Conservation (phyloP, 352 stramenopile species). For the Pythium volutum region DNA sequence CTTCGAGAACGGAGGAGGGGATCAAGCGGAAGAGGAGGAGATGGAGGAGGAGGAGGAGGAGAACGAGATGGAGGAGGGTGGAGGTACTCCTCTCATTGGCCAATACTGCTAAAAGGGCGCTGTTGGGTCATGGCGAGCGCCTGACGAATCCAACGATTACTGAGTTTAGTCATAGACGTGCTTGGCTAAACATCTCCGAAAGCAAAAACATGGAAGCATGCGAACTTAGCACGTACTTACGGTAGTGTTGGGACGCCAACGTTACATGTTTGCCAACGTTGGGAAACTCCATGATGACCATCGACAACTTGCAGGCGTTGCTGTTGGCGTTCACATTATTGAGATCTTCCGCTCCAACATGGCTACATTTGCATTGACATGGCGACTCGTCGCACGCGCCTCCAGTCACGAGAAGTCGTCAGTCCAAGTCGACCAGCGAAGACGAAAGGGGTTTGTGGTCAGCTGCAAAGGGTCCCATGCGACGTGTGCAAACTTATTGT, state of each 20-base stretch:
- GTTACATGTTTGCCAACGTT: neutral
- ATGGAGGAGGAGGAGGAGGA: neutral
- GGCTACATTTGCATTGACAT: neutral
- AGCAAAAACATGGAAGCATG: neutral
- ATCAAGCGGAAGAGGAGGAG: neutral
- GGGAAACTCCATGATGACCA: neutral
- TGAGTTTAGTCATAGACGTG: neutral
- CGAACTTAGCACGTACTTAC: slow-evolving; percentile 5
- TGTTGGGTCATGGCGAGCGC: slow-evolving; percentile 1
- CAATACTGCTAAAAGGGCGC: neutral
- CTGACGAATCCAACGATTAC: slow-evolving; percentile 6
- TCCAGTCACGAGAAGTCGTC: neutral
- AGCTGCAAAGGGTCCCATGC: neutral
- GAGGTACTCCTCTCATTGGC: neutral
- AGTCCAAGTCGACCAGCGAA: neutral
- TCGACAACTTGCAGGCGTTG: neutral
- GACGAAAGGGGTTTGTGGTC: neutral
- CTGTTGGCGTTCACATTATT: neutral
- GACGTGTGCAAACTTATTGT: slow-evolving; percentile 7
- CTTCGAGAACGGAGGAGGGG: too few species aligned
- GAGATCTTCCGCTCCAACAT: neutral
- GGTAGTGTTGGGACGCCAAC: too few species aligned
- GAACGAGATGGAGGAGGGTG: neutral
- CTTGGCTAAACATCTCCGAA: slow-evolving; percentile 3
- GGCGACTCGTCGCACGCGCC: neutral